A percentile compares a stretch with the other conserved stretches of the same genome.
Conservation (phyloP, 768 basidiomycete species). For the Scleroderma bovista region DNA sequence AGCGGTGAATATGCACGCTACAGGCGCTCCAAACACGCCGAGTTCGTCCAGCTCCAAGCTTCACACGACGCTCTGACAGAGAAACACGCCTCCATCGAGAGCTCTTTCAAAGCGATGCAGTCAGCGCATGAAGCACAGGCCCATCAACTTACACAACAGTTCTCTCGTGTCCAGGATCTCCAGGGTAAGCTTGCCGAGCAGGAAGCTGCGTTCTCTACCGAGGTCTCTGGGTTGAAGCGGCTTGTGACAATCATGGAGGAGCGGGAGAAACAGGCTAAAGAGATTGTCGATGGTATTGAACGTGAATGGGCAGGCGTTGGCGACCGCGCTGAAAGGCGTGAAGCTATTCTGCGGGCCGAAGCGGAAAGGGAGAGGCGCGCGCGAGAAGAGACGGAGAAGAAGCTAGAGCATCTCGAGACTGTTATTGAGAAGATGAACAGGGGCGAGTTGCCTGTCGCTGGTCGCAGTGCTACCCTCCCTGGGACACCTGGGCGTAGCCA, state of each 20-base stretch:
- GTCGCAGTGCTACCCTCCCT: conserved; percentile 33
- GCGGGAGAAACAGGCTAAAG: conserved; percentile 79
- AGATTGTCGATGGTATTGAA: conserved; percentile 78
- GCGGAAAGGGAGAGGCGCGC: conserved; percentile 64
- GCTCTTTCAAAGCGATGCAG: conserved; percentile 68
- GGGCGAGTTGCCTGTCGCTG: conserved; percentile 62
- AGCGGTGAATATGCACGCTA: conserved; percentile 82
- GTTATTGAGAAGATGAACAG: conserved; percentile 68
- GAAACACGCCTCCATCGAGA: conserved; percentile 58
- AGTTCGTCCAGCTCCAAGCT: conserved; percentile 70
- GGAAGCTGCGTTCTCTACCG: conserved; percentile 75
- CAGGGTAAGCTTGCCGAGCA: conserved; percentile 78
- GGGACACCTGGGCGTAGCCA: conserved; percentile 39
- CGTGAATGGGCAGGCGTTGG: conserved; percentile 74
- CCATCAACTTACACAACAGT: conserved; percentile 71
- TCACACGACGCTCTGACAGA: conserved; percentile 70
- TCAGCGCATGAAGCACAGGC: conserved; percentile 65
- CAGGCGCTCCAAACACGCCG: conserved; percentile 74
- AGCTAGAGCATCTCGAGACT: conserved; percentile 63
- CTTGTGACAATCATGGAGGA: conserved; percentile 84
- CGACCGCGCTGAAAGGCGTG: conserved; percentile 62
- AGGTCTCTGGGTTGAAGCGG: conserved; percentile 67
- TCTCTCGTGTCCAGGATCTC: conserved; percentile 69
- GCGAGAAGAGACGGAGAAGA: conserved; percentile 67
- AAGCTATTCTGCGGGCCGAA: conserved; percentile 62